phyloP scores from a whole-genome alignment of 2,329 filamentous ascomycete species.

The Phoma sp. region DNA sequence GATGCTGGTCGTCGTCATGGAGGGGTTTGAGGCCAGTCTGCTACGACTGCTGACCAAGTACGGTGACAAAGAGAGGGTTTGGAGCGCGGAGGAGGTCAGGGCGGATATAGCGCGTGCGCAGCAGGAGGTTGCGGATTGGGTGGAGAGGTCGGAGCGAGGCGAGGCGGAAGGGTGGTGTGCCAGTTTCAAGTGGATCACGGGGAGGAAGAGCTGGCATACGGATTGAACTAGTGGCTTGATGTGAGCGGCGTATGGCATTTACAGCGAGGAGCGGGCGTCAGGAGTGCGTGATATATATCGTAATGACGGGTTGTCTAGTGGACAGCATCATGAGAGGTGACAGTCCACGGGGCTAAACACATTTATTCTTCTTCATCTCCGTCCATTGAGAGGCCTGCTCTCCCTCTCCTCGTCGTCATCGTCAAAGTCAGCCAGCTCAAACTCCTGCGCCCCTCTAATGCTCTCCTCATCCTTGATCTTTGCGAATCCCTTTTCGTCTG shows the following conservation, averaged over 20 bases:
- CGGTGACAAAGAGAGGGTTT: constrained; percentile 36
- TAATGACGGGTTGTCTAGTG: not conserved
- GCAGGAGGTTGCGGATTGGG: constrained; percentile 38
- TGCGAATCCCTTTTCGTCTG: constrained; percentile 38
- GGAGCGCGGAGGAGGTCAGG: constrained; percentile 38
- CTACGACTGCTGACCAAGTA: constrained; percentile 39
- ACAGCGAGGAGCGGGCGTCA: not conserved
- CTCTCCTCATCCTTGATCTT: constrained; percentile 55
- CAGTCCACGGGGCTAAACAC: not conserved
- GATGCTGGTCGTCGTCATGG: constrained; percentile 43
- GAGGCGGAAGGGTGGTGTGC: constrained; percentile 44
- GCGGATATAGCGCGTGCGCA: constrained; percentile 30
- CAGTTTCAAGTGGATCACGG: constrained; percentile 46
- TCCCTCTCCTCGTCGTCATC: constrained; percentile 37
- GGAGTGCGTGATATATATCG: not conserved
- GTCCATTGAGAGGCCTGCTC: constrained; percentile 28
- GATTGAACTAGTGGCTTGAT: not conserved
- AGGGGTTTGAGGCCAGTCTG: constrained; percentile 38
- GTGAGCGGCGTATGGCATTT: constrained; percentile 9
- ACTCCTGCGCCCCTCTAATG: constrained; percentile 39
- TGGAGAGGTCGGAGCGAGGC: constrained; percentile 27
- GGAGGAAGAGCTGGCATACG: constrained; percentile 38
- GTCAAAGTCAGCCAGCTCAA: constrained; percentile 45
- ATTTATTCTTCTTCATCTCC: constrained; percentile 19
- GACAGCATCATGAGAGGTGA: not conserved